Base-by-base conservation (phyloP, 331 rosid genomes). In the Acacia concinna region DNA sequence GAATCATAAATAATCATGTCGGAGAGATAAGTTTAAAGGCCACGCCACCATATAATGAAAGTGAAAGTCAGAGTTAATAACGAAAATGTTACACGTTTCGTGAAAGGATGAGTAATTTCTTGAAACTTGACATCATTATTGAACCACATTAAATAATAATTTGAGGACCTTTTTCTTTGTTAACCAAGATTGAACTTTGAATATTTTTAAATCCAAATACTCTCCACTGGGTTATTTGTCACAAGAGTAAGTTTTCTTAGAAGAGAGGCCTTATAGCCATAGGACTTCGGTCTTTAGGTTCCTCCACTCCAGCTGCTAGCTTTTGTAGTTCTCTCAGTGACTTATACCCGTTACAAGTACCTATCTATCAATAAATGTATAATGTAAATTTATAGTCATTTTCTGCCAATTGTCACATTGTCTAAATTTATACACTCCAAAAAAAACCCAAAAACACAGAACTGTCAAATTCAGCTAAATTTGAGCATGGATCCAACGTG, bases 131-230 rank as follows among this genome's bases (percentile, higher is more conserved):
- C 63, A 54, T 75, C 23, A 71, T 79, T 59, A 31, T 47, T 82
- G 78, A 59, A 63, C 71, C 74, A 67, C 75, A 8, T 43, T 75
- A 79, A 70, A 31, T 71, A n/a, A 60, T 77, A 32, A 13, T 73
- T 68, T 73, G 27, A 80, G 77, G 73, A 68, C 83, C 70, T 65
- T 71, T 35, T 30, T 15, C 54, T 49, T 70, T 43, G 40, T 38
- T 37, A 59, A 76, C 64, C 64, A 40, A 77, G 27, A 30, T 85
- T 82, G 74, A 79, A 76, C 40, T 57, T 71, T 34, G 30, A 82
- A 56, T 27, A 62, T 30, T 78, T 78, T 41, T 44, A 21, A 5
- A 78, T 32, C 46, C 40, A 74, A 41, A 43, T 40, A 6, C 41
- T 25, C 74, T 68, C 52, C 23, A 40, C 12, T 40, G 25, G 14